A percentile compares a stretch with the other conserved stretches of the same genome.
These are phyloP conservation scores for Colletotrichum noveboracense DNA, from an alignment of 2,329 filamentous ascomycete genomes.

Conservation along the genomic window DNA sequence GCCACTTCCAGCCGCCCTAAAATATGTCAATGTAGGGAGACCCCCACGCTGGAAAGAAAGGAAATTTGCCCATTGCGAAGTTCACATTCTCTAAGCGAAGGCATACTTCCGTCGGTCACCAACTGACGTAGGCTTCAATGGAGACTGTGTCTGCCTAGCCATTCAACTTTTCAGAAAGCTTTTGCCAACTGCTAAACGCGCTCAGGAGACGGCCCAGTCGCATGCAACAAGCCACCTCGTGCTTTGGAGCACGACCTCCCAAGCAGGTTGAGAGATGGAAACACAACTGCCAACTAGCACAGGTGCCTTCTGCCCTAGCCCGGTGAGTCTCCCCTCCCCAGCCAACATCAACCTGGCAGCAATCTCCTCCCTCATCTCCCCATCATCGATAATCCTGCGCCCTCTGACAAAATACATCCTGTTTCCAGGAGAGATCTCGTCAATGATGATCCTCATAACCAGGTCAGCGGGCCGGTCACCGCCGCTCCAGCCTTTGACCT, in stretches of 20 bases:
- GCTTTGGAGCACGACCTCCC: slow-evolving; percentile 40
- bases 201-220: slow-evolving; percentile 33
- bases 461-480: slow-evolving; percentile 13
- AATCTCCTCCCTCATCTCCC: neutral
- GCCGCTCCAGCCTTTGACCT: slow-evolving; percentile 38
- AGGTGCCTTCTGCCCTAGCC: slow-evolving; percentile 33
- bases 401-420: slow-evolving; percentile 38
- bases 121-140: no score
- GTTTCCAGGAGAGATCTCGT: slow-evolving; percentile 33
- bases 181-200: no score
- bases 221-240: slow-evolving; percentile 41
- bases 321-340: slow-evolving; percentile 41
- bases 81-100: no score
- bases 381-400: slow-evolving; percentile 17
- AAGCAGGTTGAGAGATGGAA: slow-evolving; percentile 38
- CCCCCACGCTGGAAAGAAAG: no score
- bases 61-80: no score
- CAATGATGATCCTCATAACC: slow-evolving; percentile 31
- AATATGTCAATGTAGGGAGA: no score
- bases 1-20: no score
- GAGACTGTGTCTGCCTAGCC: no score
- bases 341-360: slow-evolving; percentile 36
- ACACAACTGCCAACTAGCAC: slow-evolving; percentile 35
- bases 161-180: no score
- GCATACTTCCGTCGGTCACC: no score